Evolutionary conservation across 768 basidiomycete genomes (phyloP), one percentile per base, ranked within the genome.

Genomic region (Mycena maculata): DNA sequence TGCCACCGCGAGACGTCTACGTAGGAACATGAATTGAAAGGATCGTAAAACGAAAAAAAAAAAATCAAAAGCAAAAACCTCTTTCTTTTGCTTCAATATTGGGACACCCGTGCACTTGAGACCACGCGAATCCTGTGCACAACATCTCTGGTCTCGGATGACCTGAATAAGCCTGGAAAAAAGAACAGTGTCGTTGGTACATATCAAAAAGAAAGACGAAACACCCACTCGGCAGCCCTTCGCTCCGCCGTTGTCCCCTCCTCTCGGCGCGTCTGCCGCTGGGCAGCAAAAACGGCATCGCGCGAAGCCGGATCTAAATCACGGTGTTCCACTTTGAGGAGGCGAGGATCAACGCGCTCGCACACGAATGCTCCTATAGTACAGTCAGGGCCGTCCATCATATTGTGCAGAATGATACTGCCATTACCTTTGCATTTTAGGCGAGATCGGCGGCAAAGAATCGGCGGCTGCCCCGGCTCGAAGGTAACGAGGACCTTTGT

Each of bases 201-300:
- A 18, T 22, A 9, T 2, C 9, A 13, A 22, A 28, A 9, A 25
- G 48, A 42, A 47, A 36, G 33, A 8, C 4, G 16, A 23, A 22
- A n/a, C 8, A 60, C 58, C 11, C 23, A 48, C 58, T 47, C 58
- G 4, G 47, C 18, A 12, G n/a, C 58, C 20, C 10, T 38, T 8
- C 27, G 47, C 20, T 56, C 53, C 10, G 45, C 45, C 1, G 44
- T 38, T 11, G 20, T 39, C 10, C 63, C 55, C 27, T 65, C 56
- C 9, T 55, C 36, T 15, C 54, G 54, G 15, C 53, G 55, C 13
- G 65, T 66, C 39, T 54, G 47, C 0, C 48, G 55, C 53, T 67
- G 65, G 9, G 58, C 65, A 44, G 48, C 58, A 52, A 66, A 60
- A 16, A 66, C 50, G 0, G 27, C 41, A 45, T 66, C 65, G 4